Evolutionary conservation across 176 grass and related monocot genomes (phyloP), one percentile per base, ranked within the genome.

Genomic region (Oryza longistaminata): DNA sequence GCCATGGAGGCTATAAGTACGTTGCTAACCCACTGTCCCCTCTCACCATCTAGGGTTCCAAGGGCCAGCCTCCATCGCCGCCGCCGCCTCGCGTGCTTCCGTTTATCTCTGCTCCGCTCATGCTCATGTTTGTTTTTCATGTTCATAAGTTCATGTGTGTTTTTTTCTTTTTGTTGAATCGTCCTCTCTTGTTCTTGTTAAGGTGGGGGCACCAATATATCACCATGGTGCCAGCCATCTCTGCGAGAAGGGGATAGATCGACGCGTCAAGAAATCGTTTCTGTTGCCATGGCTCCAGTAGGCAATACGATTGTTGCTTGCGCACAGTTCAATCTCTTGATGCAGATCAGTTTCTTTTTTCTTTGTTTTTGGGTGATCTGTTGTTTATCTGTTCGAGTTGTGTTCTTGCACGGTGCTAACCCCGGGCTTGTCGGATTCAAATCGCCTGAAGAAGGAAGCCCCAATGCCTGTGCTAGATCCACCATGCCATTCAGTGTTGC

Each of bases 181-280:
- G 14, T 73, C 66, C 74, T 43, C 73, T 78, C 69, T 68, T 71
- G 74, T 19, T 66, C 61, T 33, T 67, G 55, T 55, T 19, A 45
- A 31, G 64, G 10, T 39, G 80, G 50, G 61, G 11, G 48, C 29
- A 5, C 37, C 60, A 46, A 34, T 16, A 11, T 13, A 11, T 13
- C 1, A 0, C 35, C 49, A 50, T 86, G 71, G 50, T 16, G 64
- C 64, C 2, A 27, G n/a, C 13, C 73, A 14, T 64, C 83, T 55
- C 66, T 2, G 2, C 22, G 1, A 21, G 17, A 8, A 77, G 88
- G 77, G 85, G 85, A 85, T 70, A 92, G 62, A 94, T 88, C 67
- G 42, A 94, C 40, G 70, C 83, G 73, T 92, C 90, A 82, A 92
- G 93, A 94, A 92, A 94, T 94, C 92, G 90, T 94, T 94, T 90